Evolutionary conservation across 2,329 filamentous ascomycete species (phyloP).

Genomic region (Epichloe scottii): DNA sequence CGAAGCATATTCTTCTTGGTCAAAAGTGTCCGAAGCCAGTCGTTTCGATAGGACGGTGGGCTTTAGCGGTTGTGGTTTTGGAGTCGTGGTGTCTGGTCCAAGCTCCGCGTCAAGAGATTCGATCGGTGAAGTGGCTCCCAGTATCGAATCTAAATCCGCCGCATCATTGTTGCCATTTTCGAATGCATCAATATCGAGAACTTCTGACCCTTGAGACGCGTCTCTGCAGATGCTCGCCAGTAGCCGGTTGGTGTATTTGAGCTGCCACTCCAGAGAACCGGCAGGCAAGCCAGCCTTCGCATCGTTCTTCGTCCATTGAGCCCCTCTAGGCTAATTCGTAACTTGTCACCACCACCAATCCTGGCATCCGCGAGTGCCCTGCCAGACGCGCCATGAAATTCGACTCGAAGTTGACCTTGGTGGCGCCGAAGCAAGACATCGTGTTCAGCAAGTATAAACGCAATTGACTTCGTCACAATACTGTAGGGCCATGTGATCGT

Average conservation of each 20-base stretch:
- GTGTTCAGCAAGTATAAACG: slow-evolving; percentile 71
- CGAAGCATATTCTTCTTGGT: slow-evolving; percentile 51
- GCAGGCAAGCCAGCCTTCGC: slow-evolving; percentile 35
- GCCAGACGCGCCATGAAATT: slow-evolving; percentile 60
- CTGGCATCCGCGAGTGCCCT: slow-evolving; percentile 52
- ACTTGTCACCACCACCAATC: slow-evolving; percentile 66
- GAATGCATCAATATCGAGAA: slow-evolving; percentile 37
- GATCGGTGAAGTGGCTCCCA: neutral
- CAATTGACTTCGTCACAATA: slow-evolving; percentile 57
- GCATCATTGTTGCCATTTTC: slow-evolving; percentile 9
- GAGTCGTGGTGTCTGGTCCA: neutral
- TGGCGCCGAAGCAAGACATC: slow-evolving; percentile 68
- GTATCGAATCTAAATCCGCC: neutral
- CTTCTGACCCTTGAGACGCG: slow-evolving; percentile 33
- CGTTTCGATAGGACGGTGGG: slow-evolving; percentile 19
- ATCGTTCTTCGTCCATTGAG: slow-evolving; percentile 47
- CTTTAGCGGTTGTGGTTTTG: slow-evolving; percentile 3
- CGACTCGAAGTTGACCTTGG: slow-evolving; percentile 69
- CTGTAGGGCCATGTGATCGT: slow-evolving; percentile 90
- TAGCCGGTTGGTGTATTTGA: slow-evolving; percentile 41
- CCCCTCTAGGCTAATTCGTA: slow-evolving; percentile 57
- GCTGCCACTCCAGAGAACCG: slow-evolving; percentile 44
- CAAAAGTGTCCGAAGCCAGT: slow-evolving; percentile 21
- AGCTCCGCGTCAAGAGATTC: neutral
- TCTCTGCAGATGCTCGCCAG: slow-evolving; percentile 28